These are phyloP conservation scores for Myriosclerotinia scirpicola DNA, from an alignment of 2,329 filamentous ascomycete genomes.

Conservation along the genomic window DNA sequence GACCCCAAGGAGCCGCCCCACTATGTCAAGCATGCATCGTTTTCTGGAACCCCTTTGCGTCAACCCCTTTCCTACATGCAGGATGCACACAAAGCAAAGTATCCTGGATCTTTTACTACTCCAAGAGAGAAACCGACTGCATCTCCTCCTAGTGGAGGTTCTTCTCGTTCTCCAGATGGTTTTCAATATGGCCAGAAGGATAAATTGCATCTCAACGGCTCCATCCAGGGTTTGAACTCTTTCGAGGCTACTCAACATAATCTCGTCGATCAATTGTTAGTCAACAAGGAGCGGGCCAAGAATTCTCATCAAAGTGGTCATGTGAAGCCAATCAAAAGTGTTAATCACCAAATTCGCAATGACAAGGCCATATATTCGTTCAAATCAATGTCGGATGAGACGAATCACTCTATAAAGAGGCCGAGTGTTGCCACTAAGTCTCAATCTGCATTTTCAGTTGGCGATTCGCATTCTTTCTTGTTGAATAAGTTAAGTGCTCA, in stretches of 20 bases:
- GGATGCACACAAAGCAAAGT: conserved; percentile 26
- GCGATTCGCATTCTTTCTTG: conserved; percentile 21
- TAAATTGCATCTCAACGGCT: conserved; percentile 1
- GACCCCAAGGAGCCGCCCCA: conserved; percentile 9
- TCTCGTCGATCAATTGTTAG: conserved; percentile 33
- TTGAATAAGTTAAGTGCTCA: conserved; percentile 23
- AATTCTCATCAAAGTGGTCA: conserved; percentile 8
- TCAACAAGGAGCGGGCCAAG: conserved; percentile 28
- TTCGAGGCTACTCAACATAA: conserved; percentile 34
- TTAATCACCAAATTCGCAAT: not conserved
- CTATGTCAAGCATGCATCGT: conserved; percentile 20
- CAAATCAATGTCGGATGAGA: conserved; percentile 22
- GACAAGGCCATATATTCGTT: conserved; percentile 18
- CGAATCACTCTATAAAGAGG: conserved; percentile 30
- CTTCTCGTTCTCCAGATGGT: conserved; percentile 28
- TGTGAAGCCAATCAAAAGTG: conserved; percentile 10
- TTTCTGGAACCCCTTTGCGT: conserved; percentile 13
- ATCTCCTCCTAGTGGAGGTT: conserved; percentile 38
- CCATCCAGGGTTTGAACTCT: conserved; percentile 28
- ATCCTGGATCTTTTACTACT: conserved; percentile 24
- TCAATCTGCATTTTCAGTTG: conserved; percentile 24
- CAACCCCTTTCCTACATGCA: conserved; percentile 17
- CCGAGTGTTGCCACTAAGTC: conserved; percentile 23
- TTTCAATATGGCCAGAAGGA: conserved; percentile 31
- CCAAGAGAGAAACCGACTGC: conserved; percentile 16